These are phyloP conservation scores for Penicillium brasilianum DNA, from an alignment of 2,329 filamentous ascomycete genomes.

Conservation along the genomic window DNA sequence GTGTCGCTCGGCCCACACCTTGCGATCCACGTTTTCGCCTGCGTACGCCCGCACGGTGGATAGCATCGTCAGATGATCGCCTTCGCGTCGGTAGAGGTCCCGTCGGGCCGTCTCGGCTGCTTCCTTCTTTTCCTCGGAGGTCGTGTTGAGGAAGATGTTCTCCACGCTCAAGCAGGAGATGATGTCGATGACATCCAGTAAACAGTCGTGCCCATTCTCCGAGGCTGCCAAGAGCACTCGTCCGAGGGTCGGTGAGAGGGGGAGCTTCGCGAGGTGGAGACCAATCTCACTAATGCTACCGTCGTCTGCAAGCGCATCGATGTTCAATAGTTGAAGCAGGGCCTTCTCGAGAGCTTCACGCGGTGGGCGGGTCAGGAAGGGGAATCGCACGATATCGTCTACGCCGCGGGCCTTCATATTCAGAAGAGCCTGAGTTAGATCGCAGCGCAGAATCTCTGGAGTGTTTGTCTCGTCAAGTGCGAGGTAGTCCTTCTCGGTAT, in stretches of 20 bases:
- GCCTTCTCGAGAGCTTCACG: constrained; percentile 80
- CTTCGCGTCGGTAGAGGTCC: constrained; percentile 63
- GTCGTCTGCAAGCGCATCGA: constrained; percentile 74
- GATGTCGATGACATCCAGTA: constrained; percentile 85
- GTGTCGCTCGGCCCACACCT: constrained; percentile 63
- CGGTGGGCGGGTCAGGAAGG: constrained; percentile 81
- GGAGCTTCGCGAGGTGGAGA: constrained; percentile 77
- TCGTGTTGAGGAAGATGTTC: constrained; percentile 65
- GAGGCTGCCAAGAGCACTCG: constrained; percentile 82
- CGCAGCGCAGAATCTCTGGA: constrained; percentile 89
- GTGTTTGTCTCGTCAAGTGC: constrained; percentile 73
- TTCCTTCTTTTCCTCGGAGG: constrained; percentile 65
- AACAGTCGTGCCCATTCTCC: constrained; percentile 70
- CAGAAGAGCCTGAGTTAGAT: constrained; percentile 82
- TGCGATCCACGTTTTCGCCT: constrained; percentile 62
- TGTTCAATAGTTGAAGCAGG: constrained; percentile 75
- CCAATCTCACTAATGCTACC: constrained; percentile 77
- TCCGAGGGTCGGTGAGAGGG: constrained; percentile 79
- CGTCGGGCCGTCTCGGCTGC: constrained; percentile 60
- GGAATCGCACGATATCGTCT: constrained; percentile 79
- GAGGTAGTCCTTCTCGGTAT: constrained; percentile 78
- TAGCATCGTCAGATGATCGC: constrained; percentile 68
- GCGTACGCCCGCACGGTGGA: constrained; percentile 65
- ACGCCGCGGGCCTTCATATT: constrained; percentile 94
- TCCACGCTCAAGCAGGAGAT: constrained; percentile 70